Base-by-base conservation (phyloP, 495 filamentous ascomycete species). In the Penicillium waksmanii region DNA sequence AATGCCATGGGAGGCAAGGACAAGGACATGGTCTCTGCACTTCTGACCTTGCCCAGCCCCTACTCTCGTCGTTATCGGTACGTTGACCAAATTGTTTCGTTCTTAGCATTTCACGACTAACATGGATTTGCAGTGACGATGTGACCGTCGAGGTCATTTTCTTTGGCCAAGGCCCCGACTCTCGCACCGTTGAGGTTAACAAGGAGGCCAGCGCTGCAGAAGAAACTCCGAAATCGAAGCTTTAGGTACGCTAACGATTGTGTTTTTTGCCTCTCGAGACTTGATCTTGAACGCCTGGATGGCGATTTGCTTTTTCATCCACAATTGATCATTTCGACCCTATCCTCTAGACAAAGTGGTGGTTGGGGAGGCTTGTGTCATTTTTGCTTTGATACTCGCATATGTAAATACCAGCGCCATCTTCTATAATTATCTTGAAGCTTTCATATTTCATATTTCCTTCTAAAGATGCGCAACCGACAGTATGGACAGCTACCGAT, bases 121-220 rank as follows among this genome's bases (percentile, higher is more conserved):
- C 60, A 43, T 46, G 3, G 53, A 21, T 25, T 15, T 62, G 8
- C 15, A 91, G 91, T 56, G 95, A 98, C 70, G 95, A 98, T 74
- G 79, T 98, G 47, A 98, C 95, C 0, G 96, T 98, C 25, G 93
- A 98, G 76, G 95, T 98, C 43, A 96, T 98, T 69, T 98, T 98
- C 83, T 98, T 98, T 67, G 95, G 95, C 40, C 83, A 96, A 44
- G 85, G 87, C 21, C 65, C 73, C n/a, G 84, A 90, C 57, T 85
- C 80, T 60, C 91, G 92, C 19, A 86, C 88, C 55, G 86, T 98
- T 4, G 81, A 88, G 5, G 71, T 94, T 35, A 98, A 97, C 75
- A 75, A 86, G 64, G 95, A 97, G 67, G 95, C 94, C 3, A 96
- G 87, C 55, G 91, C 90, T 34, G 68, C 82, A 5, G 76, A 75